Conservation (phyloP, 805 yeast genomes). For the Ogataea naganishii region DNA sequence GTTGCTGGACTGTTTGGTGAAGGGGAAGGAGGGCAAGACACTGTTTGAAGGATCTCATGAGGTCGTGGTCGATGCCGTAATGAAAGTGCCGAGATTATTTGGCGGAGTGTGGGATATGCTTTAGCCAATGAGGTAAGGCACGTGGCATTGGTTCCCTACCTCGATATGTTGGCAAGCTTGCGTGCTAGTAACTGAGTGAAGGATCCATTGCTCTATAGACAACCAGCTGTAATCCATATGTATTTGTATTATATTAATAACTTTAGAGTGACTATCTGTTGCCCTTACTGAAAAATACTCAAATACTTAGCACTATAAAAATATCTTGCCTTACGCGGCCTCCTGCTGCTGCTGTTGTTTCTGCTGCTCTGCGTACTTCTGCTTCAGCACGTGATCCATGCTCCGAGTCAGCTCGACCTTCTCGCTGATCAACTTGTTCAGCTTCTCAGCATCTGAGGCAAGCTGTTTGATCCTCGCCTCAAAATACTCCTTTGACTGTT, state of each 20-base stretch:
- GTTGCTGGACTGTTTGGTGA: conserved; percentile 26
- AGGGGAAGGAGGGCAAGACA: conserved; percentile 23
- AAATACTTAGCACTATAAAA: no score
- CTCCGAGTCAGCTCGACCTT: conserved; percentile 58
- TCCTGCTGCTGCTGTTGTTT: conserved; percentile 9
- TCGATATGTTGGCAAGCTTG: no score
- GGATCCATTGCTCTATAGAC: no score
- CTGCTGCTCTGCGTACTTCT: conserved; percentile 40
- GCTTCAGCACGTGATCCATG: conserved; percentile 49
- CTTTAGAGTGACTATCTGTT: neutral
- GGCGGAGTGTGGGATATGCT: no score
- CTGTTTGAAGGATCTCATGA: conserved; percentile 23
- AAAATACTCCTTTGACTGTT: conserved; percentile 65
- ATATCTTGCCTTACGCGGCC: conserved; percentile 1
- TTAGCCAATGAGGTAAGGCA: no score
- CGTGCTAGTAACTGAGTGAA: no score
- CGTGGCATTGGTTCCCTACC: no score
- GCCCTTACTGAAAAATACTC: no score
- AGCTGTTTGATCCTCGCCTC: conserved; percentile 65
- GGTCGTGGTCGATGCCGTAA: conserved; percentile 21
- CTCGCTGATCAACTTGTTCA: conserved; percentile 66
- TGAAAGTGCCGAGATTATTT: conserved; percentile 25
- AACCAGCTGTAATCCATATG: no score
- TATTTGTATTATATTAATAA: conserved; percentile 1
- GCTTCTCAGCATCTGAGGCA: conserved; percentile 61